These are phyloP conservation scores for Dovyalis caffra DNA, from an alignment of 345 rosid genomes.

Conservation along the genomic window DNA sequence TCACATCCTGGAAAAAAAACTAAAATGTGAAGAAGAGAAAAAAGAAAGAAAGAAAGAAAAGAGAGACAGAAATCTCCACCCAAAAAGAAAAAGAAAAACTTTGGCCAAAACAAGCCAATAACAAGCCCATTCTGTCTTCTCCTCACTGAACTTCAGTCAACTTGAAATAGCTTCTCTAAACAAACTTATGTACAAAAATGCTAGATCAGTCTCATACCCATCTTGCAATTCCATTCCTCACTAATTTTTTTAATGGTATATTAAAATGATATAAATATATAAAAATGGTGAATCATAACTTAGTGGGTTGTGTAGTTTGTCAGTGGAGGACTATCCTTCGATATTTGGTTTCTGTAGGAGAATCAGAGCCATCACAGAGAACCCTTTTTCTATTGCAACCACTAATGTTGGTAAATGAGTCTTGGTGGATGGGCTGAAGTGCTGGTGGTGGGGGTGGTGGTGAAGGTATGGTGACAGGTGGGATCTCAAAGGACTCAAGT, in stretches of 20 bases:
- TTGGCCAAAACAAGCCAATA: constrained; percentile 20
- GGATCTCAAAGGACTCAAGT: constrained; percentile 86
- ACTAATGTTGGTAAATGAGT: constrained; percentile 31
- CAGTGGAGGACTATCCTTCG: constrained; percentile 66
- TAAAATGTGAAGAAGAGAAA: constrained; percentile 11
- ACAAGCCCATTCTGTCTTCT: constrained; percentile 21
- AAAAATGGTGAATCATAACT: background rate
- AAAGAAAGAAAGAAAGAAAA: background rate
- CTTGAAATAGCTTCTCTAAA: constrained; percentile 27
- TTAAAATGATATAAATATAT: constrained; percentile 23
- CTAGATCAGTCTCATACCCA: constrained; percentile 34
- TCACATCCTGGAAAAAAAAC: constrained; percentile 30
- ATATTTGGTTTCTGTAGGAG: constrained; percentile 54
- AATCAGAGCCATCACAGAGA: constrained; percentile 52
- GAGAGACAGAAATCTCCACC: constrained; percentile 13
- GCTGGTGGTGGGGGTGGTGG: constrained; percentile 45
- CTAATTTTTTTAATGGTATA: constrained; percentile 34
- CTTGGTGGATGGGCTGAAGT: constrained; percentile 45
- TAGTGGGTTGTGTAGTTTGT: constrained; percentile 31
- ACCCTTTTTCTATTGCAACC: constrained; percentile 58
- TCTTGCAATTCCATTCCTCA: constrained; percentile 23
- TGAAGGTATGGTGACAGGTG: constrained; percentile 76
- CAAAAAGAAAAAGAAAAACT: too few relatives aligned
- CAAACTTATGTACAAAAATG: constrained; percentile 42
- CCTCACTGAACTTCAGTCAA: constrained; percentile 21